phyloP scores from a whole-genome alignment of 1,139 yeast species.

The Debaryomyces singareniensis region DNA sequence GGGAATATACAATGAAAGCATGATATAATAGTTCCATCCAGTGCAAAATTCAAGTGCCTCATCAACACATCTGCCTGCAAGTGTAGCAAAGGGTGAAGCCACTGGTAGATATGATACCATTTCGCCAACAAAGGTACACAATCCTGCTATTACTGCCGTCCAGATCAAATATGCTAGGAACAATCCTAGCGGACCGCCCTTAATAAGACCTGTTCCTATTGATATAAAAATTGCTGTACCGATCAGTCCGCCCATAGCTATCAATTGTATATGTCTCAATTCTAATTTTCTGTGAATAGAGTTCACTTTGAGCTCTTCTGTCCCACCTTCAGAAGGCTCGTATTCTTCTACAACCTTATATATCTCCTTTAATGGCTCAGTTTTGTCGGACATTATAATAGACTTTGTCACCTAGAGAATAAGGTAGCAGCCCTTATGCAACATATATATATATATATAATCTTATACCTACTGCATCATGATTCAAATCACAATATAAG shows the following conservation, averaged over 20 bases:
- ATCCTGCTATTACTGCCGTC: constrained; percentile 47
- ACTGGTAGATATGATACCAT: constrained; percentile 79
- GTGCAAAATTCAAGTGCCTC: constrained; percentile 74
- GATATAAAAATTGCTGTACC: constrained; percentile 64
- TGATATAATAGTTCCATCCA: constrained; percentile 75
- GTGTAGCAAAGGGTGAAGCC: constrained; percentile 52
- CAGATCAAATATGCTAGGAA: constrained; percentile 34
- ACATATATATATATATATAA: too few species aligned
- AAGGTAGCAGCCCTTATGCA: too few species aligned
- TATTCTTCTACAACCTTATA: too few species aligned
- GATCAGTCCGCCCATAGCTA: constrained; percentile 60
- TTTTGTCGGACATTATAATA: too few species aligned
- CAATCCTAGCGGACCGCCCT: constrained; percentile 45
- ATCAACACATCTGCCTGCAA: constrained; percentile 52
- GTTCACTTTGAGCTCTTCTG: too few species aligned
- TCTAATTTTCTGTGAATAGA: constrained; percentile 19
- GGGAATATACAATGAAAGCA: constrained; percentile 73
- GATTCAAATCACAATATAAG: too few species aligned
- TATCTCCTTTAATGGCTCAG: too few species aligned
- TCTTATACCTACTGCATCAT: too few species aligned
- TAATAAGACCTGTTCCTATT: constrained; percentile 40
- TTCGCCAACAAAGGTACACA: constrained; percentile 73
- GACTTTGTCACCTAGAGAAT: too few species aligned
- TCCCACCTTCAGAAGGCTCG: too few species aligned
- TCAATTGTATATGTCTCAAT: constrained; percentile 53